Percentiles rank a stretch among this genome's conserved stretches.
Conservation (phyloP, 2,329 filamentous ascomycete species). For the Atkinsonella hypoxylon region DNA sequence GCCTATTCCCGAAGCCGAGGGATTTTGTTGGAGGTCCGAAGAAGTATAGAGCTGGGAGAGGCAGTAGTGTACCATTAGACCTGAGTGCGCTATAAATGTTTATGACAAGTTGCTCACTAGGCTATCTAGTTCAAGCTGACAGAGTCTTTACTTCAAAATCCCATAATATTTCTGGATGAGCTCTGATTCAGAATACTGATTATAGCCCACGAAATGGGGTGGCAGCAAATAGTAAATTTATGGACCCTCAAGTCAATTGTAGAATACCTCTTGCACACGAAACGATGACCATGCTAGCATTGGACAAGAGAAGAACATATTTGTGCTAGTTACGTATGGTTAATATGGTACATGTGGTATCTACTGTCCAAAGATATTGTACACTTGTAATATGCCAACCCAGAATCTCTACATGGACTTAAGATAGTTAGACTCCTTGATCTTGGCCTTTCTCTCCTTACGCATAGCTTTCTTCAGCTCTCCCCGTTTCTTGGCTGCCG, state of each 20-base stretch:
- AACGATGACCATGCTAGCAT: not conserved
- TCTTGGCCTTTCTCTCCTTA: conserved; percentile 59
- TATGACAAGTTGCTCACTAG: not conserved
- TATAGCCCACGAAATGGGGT: not conserved
- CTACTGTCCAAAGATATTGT: conserved; percentile 11
- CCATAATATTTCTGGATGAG: not conserved
- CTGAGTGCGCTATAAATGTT: conserved; percentile 35
- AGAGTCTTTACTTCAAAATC: not conserved
- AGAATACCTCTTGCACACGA: not conserved
- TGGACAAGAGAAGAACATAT: not conserved
- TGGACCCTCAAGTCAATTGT: not conserved
- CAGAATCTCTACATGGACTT: conserved; percentile 51
- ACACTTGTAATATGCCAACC: not conserved
- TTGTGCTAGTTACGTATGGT: not conserved
- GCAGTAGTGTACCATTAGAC: conserved; percentile 88
- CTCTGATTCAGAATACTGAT: not conserved
- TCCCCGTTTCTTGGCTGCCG: conserved; percentile 39
- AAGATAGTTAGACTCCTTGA: conserved; percentile 80
- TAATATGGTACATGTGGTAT: conserved; percentile 17
- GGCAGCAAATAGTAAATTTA: not conserved
- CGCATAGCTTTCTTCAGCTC: conserved; percentile 61
- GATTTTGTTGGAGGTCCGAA: conserved; percentile 64
- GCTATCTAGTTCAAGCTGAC: not conserved
- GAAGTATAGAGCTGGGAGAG: conserved; percentile 79
- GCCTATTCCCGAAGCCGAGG: conserved; percentile 71